phyloP scores from a whole-genome alignment of 2,329 filamentous ascomycete species.

The Myrmaecium sp. region DNA sequence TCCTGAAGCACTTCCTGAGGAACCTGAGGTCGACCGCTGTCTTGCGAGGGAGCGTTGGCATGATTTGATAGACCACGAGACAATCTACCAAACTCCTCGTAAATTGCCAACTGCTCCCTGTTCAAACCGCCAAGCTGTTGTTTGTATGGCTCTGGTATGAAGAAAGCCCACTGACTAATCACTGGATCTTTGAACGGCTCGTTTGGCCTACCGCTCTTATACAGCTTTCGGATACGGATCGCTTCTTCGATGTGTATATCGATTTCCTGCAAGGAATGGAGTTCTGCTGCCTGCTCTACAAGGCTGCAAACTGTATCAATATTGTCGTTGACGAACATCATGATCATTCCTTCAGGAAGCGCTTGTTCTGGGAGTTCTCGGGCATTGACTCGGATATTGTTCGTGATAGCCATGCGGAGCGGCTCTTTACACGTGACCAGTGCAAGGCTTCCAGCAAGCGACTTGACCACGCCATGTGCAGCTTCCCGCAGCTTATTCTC shows the following conservation, averaged over 20 bases:
- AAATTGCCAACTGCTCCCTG: conserved; percentile 82
- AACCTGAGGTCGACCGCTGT: conserved; percentile 41
- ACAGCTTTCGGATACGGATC: conserved; percentile 58
- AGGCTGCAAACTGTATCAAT: conserved; percentile 83
- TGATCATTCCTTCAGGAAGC: conserved; percentile 81
- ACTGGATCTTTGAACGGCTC: conserved; percentile 71
- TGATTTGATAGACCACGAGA: conserved; percentile 46
- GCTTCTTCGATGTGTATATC: conserved; percentile 81
- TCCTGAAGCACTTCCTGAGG: conserved; percentile 48
- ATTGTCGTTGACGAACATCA: conserved; percentile 98
- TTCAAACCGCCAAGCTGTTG: conserved; percentile 72
- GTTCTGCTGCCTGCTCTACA: conserved; percentile 89
- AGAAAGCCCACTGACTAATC: conserved; percentile 80
- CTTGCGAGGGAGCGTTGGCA: conserved; percentile 38
- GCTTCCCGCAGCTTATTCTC: conserved; percentile 73
- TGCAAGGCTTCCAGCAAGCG: conserved; percentile 81
- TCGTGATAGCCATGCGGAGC: conserved; percentile 87
- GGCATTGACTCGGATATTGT: conserved; percentile 83
- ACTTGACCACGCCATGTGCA: conserved; percentile 86
- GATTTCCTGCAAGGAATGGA: conserved; percentile 83
- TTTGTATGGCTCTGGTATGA: conserved; percentile 86
- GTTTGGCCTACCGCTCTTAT: conserved; percentile 57
- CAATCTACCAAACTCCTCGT: conserved; percentile 87
- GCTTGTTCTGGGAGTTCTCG: conserved; percentile 47
- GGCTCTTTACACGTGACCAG: conserved; percentile 98